Conservation (phyloP, 306 rosid species). For the Lablab purpureus region DNA sequence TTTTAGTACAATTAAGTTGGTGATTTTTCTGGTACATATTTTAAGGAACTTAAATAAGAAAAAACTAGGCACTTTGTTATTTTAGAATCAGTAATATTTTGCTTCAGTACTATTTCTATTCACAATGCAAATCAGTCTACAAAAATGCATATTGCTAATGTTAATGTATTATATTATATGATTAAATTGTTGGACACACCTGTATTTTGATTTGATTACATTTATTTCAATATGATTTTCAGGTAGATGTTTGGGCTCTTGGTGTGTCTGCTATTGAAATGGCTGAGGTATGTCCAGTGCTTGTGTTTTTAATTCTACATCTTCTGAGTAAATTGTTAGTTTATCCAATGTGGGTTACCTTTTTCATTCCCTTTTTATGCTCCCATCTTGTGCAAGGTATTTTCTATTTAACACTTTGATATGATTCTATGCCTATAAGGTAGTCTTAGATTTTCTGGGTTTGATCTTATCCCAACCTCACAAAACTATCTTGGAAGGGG, state of each 20-base stretch:
- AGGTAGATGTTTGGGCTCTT: constrained; percentile 99
- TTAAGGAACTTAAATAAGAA: constrained; percentile 5
- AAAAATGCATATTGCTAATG: constrained; percentile 12
- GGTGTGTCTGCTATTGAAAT: constrained; percentile 99
- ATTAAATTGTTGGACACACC: constrained; percentile 11
- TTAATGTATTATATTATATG: constrained; percentile 29
- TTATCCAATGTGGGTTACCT: constrained; percentile 10
- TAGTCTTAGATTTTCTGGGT: too few relatives aligned
- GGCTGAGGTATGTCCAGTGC: constrained; percentile 84
- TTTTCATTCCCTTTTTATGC: neutral
- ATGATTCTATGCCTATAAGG: neutral
- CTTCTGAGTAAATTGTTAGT: constrained; percentile 10
- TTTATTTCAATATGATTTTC: constrained; percentile 46
- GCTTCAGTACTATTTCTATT: constrained; percentile 22
- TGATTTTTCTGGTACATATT: constrained; percentile 9
- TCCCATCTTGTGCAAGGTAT: constrained; percentile 22
- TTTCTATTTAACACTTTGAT: constrained; percentile 17
- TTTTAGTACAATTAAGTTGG: constrained; percentile 4
- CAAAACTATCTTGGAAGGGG: too few relatives aligned
- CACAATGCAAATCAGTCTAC: neutral
- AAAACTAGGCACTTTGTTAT: constrained; percentile 22
- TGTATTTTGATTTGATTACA: constrained; percentile 29
- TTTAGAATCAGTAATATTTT: constrained; percentile 36
- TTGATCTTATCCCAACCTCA: too few relatives aligned
- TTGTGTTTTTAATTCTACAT: constrained; percentile 21